phyloP scores from a whole-genome alignment of 805 yeast species.

The Spathaspora hagerdaliae region DNA sequence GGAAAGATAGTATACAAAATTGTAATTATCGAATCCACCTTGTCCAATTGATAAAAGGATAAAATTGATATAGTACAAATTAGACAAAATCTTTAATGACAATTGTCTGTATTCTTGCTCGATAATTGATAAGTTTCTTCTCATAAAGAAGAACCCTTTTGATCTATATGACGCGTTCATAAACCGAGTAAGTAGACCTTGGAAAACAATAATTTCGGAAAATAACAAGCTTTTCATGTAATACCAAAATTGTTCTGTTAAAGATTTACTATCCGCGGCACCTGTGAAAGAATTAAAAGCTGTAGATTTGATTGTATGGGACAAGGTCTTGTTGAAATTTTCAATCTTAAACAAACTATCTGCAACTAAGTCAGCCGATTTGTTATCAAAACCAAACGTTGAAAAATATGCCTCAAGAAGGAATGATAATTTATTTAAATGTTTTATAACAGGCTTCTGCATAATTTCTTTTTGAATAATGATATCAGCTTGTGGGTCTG shows the following conservation, averaged over 20 bases:
- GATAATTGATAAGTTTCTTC: neutral
- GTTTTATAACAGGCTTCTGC: conserved; percentile 43
- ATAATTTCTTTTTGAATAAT: conserved; percentile 9
- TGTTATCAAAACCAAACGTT: conserved; percentile 9
- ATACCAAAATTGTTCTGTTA: conserved; percentile 30
- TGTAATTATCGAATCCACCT: conserved; percentile 63
- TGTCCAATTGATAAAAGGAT: conserved; percentile 52
- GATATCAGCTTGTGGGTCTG: conserved; percentile 10
- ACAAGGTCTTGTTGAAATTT: conserved; percentile 23
- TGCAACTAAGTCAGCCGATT: conserved; percentile 15
- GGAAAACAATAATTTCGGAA: conserved; percentile 46
- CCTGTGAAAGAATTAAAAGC: conserved; percentile 11
- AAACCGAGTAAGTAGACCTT: conserved; percentile 42
- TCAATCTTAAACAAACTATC: conserved; percentile 19
- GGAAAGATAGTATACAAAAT: conserved; percentile 51
- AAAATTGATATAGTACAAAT: conserved; percentile 43
- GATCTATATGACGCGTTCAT: conserved; percentile 8
- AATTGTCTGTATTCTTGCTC: conserved; percentile 15
- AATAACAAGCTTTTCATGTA: conserved; percentile 41
- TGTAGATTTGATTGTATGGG: conserved; percentile 12
- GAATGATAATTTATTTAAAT: conserved; percentile 46
- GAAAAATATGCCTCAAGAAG: conserved; percentile 35
- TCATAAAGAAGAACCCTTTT: neutral
- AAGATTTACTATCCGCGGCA: conserved; percentile 3
- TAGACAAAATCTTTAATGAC: conserved; percentile 29